Evolutionary conservation across 306 rosid genomes (phyloP).

Genomic region (Lotus japonicus): DNA sequence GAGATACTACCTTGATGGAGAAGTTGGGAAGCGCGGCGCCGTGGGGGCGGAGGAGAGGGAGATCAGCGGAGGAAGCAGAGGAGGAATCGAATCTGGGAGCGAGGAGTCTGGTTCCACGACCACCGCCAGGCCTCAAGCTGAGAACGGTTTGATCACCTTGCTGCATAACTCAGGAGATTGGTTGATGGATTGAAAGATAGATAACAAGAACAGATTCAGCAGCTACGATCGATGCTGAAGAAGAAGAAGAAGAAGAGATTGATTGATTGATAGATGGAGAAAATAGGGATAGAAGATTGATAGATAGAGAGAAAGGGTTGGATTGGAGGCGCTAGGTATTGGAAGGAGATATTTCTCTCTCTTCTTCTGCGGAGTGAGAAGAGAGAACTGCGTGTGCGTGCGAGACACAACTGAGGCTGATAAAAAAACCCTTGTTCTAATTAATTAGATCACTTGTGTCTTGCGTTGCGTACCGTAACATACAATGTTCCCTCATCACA

Average conservation of each 20-base stretch:
- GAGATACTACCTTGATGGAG: conserved; percentile 50
- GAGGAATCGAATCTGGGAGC: conserved; percentile 72
- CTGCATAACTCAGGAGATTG: conserved; percentile 88
- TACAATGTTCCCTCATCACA: too few relatives aligned
- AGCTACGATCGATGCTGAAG: conserved; percentile 47
- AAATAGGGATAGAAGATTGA: neutral
- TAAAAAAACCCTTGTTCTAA: conserved; percentile 58
- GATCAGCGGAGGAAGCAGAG: conserved; percentile 63
- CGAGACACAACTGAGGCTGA: conserved; percentile 16
- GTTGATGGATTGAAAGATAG: conserved; percentile 2
- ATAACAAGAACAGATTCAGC: neutral
- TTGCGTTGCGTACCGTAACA: neutral
- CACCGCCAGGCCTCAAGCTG: conserved; percentile 99
- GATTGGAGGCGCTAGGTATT: conserved; percentile 6
- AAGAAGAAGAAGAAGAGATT: neutral
- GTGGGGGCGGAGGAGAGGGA: conserved; percentile 52
- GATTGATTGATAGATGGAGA: neutral
- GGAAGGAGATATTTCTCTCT: conserved; percentile 51
- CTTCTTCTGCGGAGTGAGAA: conserved; percentile 58
- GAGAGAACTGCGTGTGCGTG: conserved; percentile 30
- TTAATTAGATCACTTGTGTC: neutral
- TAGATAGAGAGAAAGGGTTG: neutral
- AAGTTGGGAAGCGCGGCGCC: conserved; percentile 37
- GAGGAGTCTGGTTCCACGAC: conserved; percentile 66
- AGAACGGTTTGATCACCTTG: conserved; percentile 79